Evolutionary conservation across 225 moss, liverwort and hornwort genomes (phyloP), one percentile per base, ranked within the genome.

Genomic region (Lunularia cruciata): DNA sequence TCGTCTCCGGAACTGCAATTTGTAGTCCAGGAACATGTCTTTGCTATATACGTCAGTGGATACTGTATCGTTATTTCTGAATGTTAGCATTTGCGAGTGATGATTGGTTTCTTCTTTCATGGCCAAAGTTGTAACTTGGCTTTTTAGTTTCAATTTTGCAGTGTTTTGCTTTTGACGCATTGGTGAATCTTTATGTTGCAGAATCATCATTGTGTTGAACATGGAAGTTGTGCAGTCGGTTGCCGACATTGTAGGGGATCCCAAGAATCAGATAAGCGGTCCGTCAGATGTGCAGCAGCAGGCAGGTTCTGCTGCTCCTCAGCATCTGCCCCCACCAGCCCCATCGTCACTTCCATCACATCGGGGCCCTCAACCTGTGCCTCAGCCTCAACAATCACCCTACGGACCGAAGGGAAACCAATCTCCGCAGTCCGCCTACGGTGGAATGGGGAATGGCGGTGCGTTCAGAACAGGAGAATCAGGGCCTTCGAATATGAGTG

Each of bases 141-240:
- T n/a, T n/a, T n/a, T n/a, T n/a, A n/a, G n/a, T n/a, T n/a, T n/a
- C n/a, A n/a, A n/a, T n/a, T n/a, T n/a, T n/a, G n/a, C n/a, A n/a
- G n/a, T n/a, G n/a, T 43, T 43, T 16, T 43, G 43, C 43, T 16
- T 1, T 43, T 11, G 5, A 43, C 43, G 43, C 43, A 2, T 43
- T 43, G 1, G 43, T 43, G 43, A 10, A 3, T 43, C 47, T 10
- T 20, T 63, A 0, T 47, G n/a, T 58, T 35, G 67, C 83, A 92
- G 92, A 65, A 98, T 98, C 37, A 98, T 98, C 31, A 98, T 98
- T 67, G 92, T 98, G 46, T 75, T 98, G 34, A 98, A 93, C 69
- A 98, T 98, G 98, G 89, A 88, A 47, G 79, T 98, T 48, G 78
- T 90, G 76, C 86, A 87, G 71, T 72, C 85, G 8, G 74, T 79